These are phyloP conservation scores for Aspergillus sp. DNA, from an alignment of 2,329 filamentous ascomycete genomes.

Conservation along the genomic window DNA sequence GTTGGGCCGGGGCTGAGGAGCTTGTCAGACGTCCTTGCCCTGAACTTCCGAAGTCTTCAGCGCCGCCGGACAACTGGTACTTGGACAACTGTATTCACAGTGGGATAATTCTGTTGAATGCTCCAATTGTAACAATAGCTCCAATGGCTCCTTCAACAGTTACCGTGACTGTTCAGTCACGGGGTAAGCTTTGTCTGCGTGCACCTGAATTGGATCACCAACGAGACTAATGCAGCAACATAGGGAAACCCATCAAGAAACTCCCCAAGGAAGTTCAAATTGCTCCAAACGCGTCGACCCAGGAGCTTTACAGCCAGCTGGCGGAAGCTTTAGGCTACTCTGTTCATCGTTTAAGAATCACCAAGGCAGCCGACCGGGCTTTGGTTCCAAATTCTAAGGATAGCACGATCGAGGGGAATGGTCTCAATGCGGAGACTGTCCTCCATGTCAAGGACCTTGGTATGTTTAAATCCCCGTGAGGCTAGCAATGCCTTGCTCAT, in stretches of 20 bases:
- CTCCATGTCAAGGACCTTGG: slow-evolving; percentile 92
- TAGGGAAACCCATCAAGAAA: slow-evolving; percentile 63
- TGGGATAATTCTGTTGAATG: neutral
- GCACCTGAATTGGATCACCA: neutral
- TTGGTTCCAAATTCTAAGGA: slow-evolving; percentile 55
- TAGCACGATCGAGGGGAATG: slow-evolving; percentile 54
- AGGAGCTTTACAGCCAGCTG: slow-evolving; percentile 59
- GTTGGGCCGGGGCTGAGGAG: too few relatives aligned
- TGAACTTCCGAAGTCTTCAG: neutral
- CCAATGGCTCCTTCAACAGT: slow-evolving; percentile 39
- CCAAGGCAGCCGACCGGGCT: slow-evolving; percentile 63
- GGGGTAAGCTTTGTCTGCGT: slow-evolving; percentile 35
- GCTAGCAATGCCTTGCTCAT: neutral
- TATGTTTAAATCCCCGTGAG: slow-evolving; percentile 47
- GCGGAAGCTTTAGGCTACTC: slow-evolving; percentile 56
- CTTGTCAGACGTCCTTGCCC: neutral
- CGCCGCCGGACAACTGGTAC: neutral
- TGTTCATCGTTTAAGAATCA: slow-evolving; percentile 62
- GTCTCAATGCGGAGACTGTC: slow-evolving; percentile 58
- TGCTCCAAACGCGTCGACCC: slow-evolving; percentile 50
- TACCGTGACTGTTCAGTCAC: slow-evolving; percentile 41
- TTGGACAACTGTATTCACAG: neutral
- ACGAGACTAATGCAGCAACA: slow-evolving; percentile 14
- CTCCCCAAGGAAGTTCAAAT: slow-evolving; percentile 59
- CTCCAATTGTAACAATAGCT: neutral